Evolutionary conservation across 1,284 basidiomycete species (phyloP).

Genomic region (Stereum hirsutum): DNA sequence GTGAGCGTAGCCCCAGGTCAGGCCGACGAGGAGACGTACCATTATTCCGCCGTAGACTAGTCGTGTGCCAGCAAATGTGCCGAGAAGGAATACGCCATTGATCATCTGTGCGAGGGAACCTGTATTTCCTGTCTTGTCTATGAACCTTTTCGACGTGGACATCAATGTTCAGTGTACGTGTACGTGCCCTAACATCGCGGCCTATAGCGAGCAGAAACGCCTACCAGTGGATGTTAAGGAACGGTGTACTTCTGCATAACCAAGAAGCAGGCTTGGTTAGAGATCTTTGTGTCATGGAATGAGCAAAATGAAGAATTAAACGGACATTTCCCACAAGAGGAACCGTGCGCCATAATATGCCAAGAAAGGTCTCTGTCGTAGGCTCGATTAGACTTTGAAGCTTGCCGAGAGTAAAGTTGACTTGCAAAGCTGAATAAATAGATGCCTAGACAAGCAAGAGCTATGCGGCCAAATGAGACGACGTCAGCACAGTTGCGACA

Average conservation of each 20-base stretch:
- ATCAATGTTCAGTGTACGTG: neutral
- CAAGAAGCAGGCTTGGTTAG: no score
- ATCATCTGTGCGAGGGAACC: conserved; percentile 55
- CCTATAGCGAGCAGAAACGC: conserved; percentile 4
- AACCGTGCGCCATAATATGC: conserved; percentile 65
- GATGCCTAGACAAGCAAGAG: conserved; percentile 45
- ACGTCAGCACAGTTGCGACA: conserved; percentile 2
- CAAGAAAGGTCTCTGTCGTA: conserved; percentile 56
- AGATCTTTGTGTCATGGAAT: conserved; percentile 5
- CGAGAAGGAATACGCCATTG: conserved; percentile 57
- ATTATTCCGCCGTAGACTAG: conserved; percentile 57
- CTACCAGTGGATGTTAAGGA: conserved; percentile 71
- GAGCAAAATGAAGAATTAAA: conserved; percentile 6
- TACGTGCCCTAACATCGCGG: no score
- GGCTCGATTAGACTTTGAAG: conserved; percentile 1
- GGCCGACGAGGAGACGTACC: conserved; percentile 29
- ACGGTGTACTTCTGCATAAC: conserved; percentile 59
- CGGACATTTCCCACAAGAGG: conserved; percentile 68
- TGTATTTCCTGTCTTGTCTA: conserved; percentile 65
- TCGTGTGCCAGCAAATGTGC: conserved; percentile 52
- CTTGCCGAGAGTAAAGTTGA: conserved; percentile 7
- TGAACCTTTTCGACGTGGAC: conserved; percentile 36
- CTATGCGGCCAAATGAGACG: conserved; percentile 21
- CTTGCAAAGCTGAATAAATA: conserved; percentile 56
- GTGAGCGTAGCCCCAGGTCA: neutral